phyloP scores from a whole-genome alignment of 148 eudicot species.

The Vaccinium darrowii region DNA sequence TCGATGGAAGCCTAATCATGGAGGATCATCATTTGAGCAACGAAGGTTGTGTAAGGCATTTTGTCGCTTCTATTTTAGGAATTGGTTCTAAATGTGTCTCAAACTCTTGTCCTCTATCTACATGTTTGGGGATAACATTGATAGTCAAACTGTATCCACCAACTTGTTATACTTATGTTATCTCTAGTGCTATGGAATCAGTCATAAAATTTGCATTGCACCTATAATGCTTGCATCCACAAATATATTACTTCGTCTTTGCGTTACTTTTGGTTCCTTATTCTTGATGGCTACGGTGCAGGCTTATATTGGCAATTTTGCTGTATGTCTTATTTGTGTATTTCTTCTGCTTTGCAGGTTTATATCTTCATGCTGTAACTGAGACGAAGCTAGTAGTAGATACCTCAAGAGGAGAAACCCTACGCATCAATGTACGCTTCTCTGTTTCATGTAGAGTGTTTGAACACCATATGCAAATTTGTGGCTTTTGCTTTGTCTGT shows the following conservation, averaged over 20 bases:
- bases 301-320: neutral
- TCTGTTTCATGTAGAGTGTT: neutral
- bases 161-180: neutral
- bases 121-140: neutral
- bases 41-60: neutral
- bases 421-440: conserved; percentile 75
- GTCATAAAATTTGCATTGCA: neutral
- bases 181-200: neutral
- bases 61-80: neutral
- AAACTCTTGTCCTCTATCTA: neutral
- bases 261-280: neutral
- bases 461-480: neutral
- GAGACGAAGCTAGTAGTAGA: conserved; percentile 87
- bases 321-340: neutral
- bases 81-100: neutral
- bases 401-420: conserved; percentile 89
- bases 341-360: conserved; percentile 42
- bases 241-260: neutral
- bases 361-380: conserved; percentile 70
- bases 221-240: neutral
- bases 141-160: neutral
- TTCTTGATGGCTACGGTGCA: neutral
- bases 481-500: neutral
- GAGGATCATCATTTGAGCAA: neutral
- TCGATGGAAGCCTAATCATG: neutral